Base-by-base conservation (phyloP, 495 filamentous ascomycete species). In the Daldinia caldariorum region DNA sequence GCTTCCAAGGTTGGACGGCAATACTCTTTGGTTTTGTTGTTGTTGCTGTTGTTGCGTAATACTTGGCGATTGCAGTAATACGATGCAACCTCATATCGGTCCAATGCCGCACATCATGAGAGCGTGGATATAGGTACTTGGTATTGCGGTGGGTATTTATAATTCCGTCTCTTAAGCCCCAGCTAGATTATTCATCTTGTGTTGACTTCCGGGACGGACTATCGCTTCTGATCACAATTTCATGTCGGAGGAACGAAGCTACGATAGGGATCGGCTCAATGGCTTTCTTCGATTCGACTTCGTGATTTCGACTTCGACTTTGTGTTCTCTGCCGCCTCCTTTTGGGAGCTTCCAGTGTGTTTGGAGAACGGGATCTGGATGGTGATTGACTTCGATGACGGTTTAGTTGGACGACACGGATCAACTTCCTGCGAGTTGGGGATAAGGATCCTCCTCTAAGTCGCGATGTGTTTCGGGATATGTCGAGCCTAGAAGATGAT, bases 321-420 rank as follows among this genome's bases (percentile, higher is more conserved):
- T 61, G 73, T 12, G 79, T 80, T 59, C 79, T 71, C 49, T 79
- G 78, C 16, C 79, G 76, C 37, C 79, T 75, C 58, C 75, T 72
- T 47, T 70, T 72, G 13, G 72, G 61, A 13, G 70, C 38, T 12
- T 72, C 71, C 45, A 67, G 58, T 12, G 63, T 35, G 32, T 73
- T 70, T 37, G 74, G 69, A 8, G 77, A 78, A 16, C 71, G 74
- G 12, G 79, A 79, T 45, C 77, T 75, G 16, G 79, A 79, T 18
- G 79, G 79, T 22, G 77, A 77, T 61, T 76, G 78, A 49, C 76
- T 76, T 29, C 79, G 75, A 29, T 70, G 76, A 26, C 75, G 77
- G 20, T 69, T 73, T 4, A 77, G 29, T 43, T 78, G 75, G 37
- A 78, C 34, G 49, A 78, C 65, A 29, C 74, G 77, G 8, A 77